Percentiles rank a stretch among this genome's conserved stretches.
Conservation (phyloP, 441 rosid genomes). For the Monsonia emarginata region DNA sequence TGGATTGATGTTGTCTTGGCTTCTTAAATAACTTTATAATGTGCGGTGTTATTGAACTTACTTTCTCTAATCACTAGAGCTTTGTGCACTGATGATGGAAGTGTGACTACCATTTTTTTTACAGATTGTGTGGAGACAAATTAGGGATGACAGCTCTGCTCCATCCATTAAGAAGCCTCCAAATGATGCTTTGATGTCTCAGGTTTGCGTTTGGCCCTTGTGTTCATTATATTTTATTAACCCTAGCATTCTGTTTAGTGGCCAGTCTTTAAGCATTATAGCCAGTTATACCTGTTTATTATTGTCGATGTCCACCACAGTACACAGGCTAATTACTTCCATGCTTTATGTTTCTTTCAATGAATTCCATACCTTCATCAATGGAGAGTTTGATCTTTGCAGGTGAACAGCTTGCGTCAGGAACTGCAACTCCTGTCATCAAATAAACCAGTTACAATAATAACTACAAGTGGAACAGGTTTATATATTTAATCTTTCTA, state of each 20-base stretch:
- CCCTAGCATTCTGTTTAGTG: background rate
- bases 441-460: slow-evolving; percentile 55
- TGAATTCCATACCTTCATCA: background rate
- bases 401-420: slow-evolving; percentile 68
- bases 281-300: background rate
- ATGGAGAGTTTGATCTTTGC: slow-evolving; percentile 18
- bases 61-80: no score
- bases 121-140: slow-evolving; percentile 40
- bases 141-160: slow-evolving; percentile 33
- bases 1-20: background rate
- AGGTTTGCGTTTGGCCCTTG: slow-evolving; percentile 31
- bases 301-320: background rate
- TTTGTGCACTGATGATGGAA: background rate
- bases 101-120: slow-evolving; percentile 1
- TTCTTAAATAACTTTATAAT: background rate
- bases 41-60: background rate
- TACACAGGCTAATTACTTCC: background rate
- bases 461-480: slow-evolving; percentile 69
- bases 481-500: slow-evolving; percentile 13
- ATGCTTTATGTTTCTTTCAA: background rate
- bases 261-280: background rate
- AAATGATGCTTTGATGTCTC: slow-evolving; percentile 45
- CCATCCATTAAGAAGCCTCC: slow-evolving; percentile 35
- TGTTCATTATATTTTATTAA: background rate
- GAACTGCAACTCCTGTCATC: slow-evolving; percentile 52